A percentile compares a stretch with the other conserved stretches of the same genome.
phyloP scores from a whole-genome alignment of 768 basidiomycete genomes.

The Leccinum truebloodii region DNA sequence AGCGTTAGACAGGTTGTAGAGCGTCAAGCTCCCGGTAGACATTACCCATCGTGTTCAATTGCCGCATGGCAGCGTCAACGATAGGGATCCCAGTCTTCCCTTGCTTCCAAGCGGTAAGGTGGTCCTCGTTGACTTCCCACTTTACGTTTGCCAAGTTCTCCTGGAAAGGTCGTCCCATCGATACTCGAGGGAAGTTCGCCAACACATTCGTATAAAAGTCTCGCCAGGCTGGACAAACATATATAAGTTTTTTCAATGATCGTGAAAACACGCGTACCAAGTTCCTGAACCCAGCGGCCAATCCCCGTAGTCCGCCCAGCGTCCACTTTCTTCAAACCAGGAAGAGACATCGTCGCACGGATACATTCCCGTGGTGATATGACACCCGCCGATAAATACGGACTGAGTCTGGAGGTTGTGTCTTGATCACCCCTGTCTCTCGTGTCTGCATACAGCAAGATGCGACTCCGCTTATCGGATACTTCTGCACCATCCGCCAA shows the following conservation, averaged over 20 bases:
- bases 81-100: slow-evolving; percentile 89
- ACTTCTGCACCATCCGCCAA: slow-evolving; percentile 50
- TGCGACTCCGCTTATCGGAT: slow-evolving; percentile 47
- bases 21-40: not conserved
- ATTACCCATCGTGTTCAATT: slow-evolving; percentile 60
- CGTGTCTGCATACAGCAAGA: slow-evolving; percentile 51
- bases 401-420: slow-evolving; percentile 78
- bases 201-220: slow-evolving; percentile 87
- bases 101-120: slow-evolving; percentile 65
- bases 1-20: not conserved
- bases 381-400: slow-evolving; percentile 85
- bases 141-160: slow-evolving; percentile 76
- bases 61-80: slow-evolving; percentile 84
- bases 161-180: slow-evolving; percentile 86
- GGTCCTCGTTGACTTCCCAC: slow-evolving; percentile 62
- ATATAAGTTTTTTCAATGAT: not conserved
- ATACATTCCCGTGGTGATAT: slow-evolving; percentile 74
- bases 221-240: slow-evolving; percentile 59
- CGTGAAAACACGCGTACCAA: slow-evolving; percentile 39
- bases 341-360: slow-evolving; percentile 58
- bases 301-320: slow-evolving; percentile 56
- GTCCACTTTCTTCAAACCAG: slow-evolving; percentile 55
- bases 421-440: slow-evolving; percentile 75
- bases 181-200: slow-evolving; percentile 77
- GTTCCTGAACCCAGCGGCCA: slow-evolving; percentile 84